Base-by-base conservation (phyloP, 1,284 basidiomycete species). In the Fomitopsis pinicola region DNA sequence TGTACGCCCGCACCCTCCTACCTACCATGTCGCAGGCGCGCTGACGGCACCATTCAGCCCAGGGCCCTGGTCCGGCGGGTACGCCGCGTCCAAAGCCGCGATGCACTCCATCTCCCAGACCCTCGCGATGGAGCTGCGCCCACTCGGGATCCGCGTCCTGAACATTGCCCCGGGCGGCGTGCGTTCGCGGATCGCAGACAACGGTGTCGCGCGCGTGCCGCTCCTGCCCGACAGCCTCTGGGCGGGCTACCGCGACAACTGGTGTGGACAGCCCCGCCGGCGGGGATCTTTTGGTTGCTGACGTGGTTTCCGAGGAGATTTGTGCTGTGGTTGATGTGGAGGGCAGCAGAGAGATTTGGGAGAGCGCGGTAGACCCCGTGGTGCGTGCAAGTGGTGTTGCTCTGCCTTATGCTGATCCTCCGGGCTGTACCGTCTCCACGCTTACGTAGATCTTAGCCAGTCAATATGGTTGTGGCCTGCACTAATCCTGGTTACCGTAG, bases 41-140 rank as follows among this genome's bases (percentile, higher is more conserved):
- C 45, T 46, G 17, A 40, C 38, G 36, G 38, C 38, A n/a, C 42
- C 3, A 10, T n/a, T 22, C 57, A 71, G 69, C 17, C 63, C 69
- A 10, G 68, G 69, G 0, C 74, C 74, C 0, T 77, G 72, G 73
- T 63, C 67, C 22, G 73, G 74, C 3, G 66, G 74, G 22, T 77
- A 74, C 62, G 64, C 65, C 17, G 67, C 75, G 1, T 68, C 70
- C 12, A 76, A 76, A 56, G 71, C 74, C 0, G 74, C 74, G 0
- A 59, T 75, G 0, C 72, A 73, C 57, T 60, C 66, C 19, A 53
- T 73, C 6, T 71, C 71, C 3, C 66, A 75, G 30, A 66, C 67
- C 2, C 62, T 76, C 1, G 63, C 71, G 2, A 71, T 76, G 72
- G 75, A 76, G 61, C 70, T 71, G 42, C 57, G 64, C 17, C 73